These are phyloP conservation scores for Apiotrichum montevideense DNA, from an alignment of 1,284 basidiomycete genomes.

Conservation along the genomic window DNA sequence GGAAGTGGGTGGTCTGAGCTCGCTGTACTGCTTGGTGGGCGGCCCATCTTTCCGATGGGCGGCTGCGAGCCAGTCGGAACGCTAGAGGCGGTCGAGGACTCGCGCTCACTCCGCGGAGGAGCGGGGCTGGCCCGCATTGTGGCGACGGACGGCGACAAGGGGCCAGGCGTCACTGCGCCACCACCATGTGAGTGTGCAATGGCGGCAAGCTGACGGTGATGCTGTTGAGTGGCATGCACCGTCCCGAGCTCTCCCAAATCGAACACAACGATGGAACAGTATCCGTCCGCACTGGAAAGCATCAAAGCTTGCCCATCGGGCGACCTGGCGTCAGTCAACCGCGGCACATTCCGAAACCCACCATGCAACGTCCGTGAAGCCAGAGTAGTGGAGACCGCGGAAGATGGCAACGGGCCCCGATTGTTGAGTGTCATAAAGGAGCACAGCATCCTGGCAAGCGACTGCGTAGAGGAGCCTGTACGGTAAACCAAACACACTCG, in stretches of 20 bases:
- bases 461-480: constrained; percentile 95
- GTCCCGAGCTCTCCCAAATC: constrained; percentile 80
- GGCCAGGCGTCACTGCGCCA: constrained; percentile 37
- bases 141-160: constrained; percentile 50
- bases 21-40: constrained; percentile 20
- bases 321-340: constrained; percentile 58
- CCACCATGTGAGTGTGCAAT: constrained; percentile 68
- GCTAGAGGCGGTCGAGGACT: constrained; percentile 33
- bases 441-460: constrained; percentile 91
- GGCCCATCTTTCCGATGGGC: constrained; percentile 16
- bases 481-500: constrained; percentile 71
- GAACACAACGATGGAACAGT: constrained; percentile 82
- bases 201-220: constrained; percentile 74
- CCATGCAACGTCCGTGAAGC: constrained; percentile 96
- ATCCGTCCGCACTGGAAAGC: constrained; percentile 88
- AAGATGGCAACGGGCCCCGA: constrained; percentile 85
- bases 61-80: constrained; percentile 12
- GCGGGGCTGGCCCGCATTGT: constrained; percentile 37
- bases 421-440: constrained; percentile 97
- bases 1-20: constrained; percentile 30
- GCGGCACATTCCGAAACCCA: constrained; percentile 48
- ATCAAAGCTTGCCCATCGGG: constrained; percentile 90
- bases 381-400: constrained; percentile 92
- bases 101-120: constrained; percentile 35
- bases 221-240: constrained; percentile 77